Evolutionary conservation across 768 basidiomycete genomes (phyloP).

Genomic region (Trametes villosa): DNA sequence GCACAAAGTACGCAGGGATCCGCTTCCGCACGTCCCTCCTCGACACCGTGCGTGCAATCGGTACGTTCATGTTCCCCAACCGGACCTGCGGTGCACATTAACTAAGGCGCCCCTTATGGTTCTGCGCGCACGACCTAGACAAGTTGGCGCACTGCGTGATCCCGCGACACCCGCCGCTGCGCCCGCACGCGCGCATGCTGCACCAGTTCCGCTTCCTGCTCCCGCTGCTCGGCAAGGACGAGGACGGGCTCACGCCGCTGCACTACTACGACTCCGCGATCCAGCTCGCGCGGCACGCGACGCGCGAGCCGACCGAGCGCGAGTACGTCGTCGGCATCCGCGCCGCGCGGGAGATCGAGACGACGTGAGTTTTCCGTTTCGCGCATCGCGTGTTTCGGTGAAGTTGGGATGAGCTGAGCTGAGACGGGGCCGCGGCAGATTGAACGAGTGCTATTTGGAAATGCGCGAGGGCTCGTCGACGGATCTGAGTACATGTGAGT

Average conservation of each 20-base stretch:
- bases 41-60: constrained; percentile 70
- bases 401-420: not conserved
- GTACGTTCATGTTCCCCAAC: constrained; percentile 43
- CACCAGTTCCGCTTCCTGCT: constrained; percentile 80
- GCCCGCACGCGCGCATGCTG: constrained; percentile 76
- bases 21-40: constrained; percentile 72
- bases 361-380: constrained; percentile 50
- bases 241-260: constrained; percentile 66
- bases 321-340: constrained; percentile 69
- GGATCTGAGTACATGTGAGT: constrained; percentile 38
- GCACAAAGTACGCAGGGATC: constrained; percentile 61
- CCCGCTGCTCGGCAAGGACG: constrained; percentile 60
- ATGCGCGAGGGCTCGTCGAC: constrained; percentile 63
- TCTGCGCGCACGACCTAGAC: constrained; percentile 51
- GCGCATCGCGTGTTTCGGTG: not conserved
- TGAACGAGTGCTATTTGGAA: constrained; percentile 67
- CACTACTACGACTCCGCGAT: constrained; percentile 81
- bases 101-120: not conserved
- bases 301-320: constrained; percentile 61
- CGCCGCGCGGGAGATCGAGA: constrained; percentile 64
- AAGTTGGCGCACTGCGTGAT: constrained; percentile 71
- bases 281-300: constrained; percentile 68
- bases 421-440: constrained; percentile 38
- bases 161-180: constrained; percentile 68
- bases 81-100: not conserved